Base-by-base conservation (phyloP, 352 stramenopile genomes). In the Globisporangium paddicum region DNA sequence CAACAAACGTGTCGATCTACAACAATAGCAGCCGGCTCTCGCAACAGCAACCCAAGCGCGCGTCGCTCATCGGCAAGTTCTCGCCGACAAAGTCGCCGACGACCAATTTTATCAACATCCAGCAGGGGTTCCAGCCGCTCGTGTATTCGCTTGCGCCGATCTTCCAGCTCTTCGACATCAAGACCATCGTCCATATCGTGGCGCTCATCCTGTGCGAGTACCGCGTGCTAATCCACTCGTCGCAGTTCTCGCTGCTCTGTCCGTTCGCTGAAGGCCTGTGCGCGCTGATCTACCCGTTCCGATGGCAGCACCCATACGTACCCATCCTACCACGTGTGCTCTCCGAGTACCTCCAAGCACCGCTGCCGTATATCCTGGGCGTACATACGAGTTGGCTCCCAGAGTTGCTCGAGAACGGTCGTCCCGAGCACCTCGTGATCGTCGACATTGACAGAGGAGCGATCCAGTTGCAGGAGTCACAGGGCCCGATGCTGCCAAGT, bases 301-400 rank as follows among this genome's bases (percentile, higher is more conserved):
- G 77, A 42, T 95, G 86, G 83, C 83, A 93, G 51, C 86, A 95
- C 56, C 86, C 83, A 16, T 95, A 93, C 52, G 78, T 95, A 5
- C 83, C 86, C 4, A 90, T 93, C 48, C 62, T 95, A 11, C 86
- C 86, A 8, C 81, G 75, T 19, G 79, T 93, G 13, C 64, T 95
- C 10, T 90, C 80, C 2, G 86, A 95, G 67, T 95, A 95, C 58
- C 60, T 95, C 1, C 86, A 95, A 53, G 86, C 86, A 2, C 86
- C 83, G 7, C 66, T 95, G 10, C 86, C 86, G 0, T 95, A 93
- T 52, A 90, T 95, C 41, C 64, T 95, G 7, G 83, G 86, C 2
- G 77, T 95, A 26, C 77, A 93, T 53, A 86, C 79, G 0, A 79
- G 62, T 46, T 95, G 85, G 82, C 55, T 95, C 14, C 69, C 73